Evolutionary conservation across 805 yeast species (phyloP).

Genomic region (Saturnispora hagleri): DNA sequence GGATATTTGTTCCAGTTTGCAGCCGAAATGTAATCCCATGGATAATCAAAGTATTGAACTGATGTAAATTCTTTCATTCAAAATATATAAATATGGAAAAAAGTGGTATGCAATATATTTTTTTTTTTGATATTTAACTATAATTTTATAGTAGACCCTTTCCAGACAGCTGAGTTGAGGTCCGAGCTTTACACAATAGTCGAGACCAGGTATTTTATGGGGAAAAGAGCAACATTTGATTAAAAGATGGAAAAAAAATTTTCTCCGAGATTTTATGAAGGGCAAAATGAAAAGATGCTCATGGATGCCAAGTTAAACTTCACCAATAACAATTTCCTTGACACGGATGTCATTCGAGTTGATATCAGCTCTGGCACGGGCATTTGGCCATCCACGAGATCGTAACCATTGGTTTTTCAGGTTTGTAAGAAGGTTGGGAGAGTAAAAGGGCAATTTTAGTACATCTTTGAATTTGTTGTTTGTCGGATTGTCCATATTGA

Average conservation of each 20-base stretch:
- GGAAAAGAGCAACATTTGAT: background rate
- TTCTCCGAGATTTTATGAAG: background rate
- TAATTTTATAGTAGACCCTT: background rate
- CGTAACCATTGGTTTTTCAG: slow-evolving; percentile 27
- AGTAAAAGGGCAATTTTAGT: slow-evolving; percentile 31
- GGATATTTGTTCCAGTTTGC: slow-evolving; percentile 98
- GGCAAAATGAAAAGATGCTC: background rate
- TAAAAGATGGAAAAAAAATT: background rate
- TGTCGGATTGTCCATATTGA: slow-evolving; percentile 34
- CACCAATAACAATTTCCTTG: background rate
- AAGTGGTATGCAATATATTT: too few species aligned
- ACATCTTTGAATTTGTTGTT: slow-evolving; percentile 23
- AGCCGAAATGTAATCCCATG: slow-evolving; percentile 92
- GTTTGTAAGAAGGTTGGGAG: slow-evolving; percentile 25
- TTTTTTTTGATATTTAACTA: background rate
- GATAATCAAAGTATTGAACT: slow-evolving; percentile 61
- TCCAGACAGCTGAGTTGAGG: too few species aligned
- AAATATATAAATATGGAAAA: background rate
- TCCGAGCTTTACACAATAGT: background rate
- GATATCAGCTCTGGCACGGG: slow-evolving; percentile 3
- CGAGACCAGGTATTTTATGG: too few species aligned
- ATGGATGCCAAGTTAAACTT: background rate
- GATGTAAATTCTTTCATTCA: slow-evolving; percentile 73
- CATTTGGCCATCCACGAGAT: slow-evolving; percentile 31
- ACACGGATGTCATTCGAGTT: background rate